Evolutionary conservation across 1,284 basidiomycete species (phyloP), one percentile per base, ranked within the genome.

Genomic region (Thecaphora thlaspeos): DNA sequence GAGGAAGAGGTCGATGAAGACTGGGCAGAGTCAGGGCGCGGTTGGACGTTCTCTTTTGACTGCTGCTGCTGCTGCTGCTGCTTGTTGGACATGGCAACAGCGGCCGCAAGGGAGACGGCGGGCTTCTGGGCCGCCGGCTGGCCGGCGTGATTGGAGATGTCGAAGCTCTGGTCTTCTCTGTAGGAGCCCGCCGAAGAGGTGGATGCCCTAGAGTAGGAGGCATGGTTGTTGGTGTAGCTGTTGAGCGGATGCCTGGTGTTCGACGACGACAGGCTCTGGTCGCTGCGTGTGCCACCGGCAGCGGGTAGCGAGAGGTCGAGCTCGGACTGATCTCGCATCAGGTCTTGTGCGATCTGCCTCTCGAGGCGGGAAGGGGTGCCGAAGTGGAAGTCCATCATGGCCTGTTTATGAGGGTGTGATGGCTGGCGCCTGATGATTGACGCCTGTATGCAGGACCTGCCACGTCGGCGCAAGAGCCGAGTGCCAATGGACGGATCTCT

Each of bases 301-400:
- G 46, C 58, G 17, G 62, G 62, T 18, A 65, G 39, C 9, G 62
- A 65, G 38, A 65, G 57, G 30, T 65, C 62, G 30, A 65, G 56
- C n/a, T 61, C 62, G 46, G 62, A 65, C 36, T 65, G 62, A 14
- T 54, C 56, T 15, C 54, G 51, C 47, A 65, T 44, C 21, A 65
- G 58, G 28, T 65, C 58, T 28, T 65, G 62, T 21, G 62, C 62
- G 19, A 65, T 65, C 44, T 65, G 62, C 38, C 62, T 58, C 62
- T 65, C 62, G 7, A 65, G 55, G 19, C 62, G 57, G 48, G 62
- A 58, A 7, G 62, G 62, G 10, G 62, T 65, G 17, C 58, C 62
- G 32, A 65, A 65, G 47, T 65, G 36, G 34, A 65, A 48, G 41
- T 65, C 54, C 62, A 65, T 65, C n/a, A n/a, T 54, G 28, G n/a